Evolutionary conservation across 768 basidiomycete species (phyloP).

Genomic region (Amanita jacksonii): DNA sequence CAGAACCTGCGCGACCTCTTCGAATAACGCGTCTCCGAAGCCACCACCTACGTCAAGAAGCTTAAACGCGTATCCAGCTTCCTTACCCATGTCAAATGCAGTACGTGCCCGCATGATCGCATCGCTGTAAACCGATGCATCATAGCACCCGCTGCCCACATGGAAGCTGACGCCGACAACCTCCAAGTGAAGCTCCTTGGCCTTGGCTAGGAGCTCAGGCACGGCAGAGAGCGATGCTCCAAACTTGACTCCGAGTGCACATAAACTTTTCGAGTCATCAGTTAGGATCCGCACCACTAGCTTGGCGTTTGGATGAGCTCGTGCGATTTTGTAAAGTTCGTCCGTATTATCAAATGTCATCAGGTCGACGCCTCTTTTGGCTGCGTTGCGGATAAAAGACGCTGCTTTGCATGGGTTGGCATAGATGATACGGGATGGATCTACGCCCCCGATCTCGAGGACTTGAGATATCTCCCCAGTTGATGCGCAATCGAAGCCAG

Average conservation of each 20-base stretch:
- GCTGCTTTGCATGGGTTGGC: constrained; percentile 98
- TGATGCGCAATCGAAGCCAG: constrained; percentile 97
- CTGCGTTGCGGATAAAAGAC: constrained; percentile 85
- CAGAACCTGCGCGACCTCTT: constrained; percentile 64
- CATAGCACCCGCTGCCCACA: constrained; percentile 95
- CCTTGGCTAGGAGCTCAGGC: constrained; percentile 69
- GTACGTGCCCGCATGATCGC: constrained; percentile 74
- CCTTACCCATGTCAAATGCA: constrained; percentile 82
- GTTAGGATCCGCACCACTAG: constrained; percentile 91
- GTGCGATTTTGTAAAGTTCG: constrained; percentile 88
- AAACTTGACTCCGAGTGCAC: constrained; percentile 91
- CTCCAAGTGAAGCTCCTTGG: constrained; percentile 67
- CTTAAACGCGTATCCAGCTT: constrained; percentile 71
- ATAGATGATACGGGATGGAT: constrained; percentile 82
- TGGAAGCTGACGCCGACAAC: constrained; percentile 97
- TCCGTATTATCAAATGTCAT: constrained; percentile 99
- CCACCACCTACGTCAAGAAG: constrained; percentile 94
- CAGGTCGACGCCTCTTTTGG: constrained; percentile 68
- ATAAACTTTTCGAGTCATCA: constrained; percentile 94
- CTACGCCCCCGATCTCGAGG: constrained; percentile 61
- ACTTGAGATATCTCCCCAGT: constrained; percentile 85
- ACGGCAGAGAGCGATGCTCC: constrained; percentile 84
- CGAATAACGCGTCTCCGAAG: constrained; percentile 85
- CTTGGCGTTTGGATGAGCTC: constrained; percentile 70
- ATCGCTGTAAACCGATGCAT: constrained; percentile 82